Conservation (phyloP, 208 protist genomes). For the Leishmania braziliensis region DNA sequence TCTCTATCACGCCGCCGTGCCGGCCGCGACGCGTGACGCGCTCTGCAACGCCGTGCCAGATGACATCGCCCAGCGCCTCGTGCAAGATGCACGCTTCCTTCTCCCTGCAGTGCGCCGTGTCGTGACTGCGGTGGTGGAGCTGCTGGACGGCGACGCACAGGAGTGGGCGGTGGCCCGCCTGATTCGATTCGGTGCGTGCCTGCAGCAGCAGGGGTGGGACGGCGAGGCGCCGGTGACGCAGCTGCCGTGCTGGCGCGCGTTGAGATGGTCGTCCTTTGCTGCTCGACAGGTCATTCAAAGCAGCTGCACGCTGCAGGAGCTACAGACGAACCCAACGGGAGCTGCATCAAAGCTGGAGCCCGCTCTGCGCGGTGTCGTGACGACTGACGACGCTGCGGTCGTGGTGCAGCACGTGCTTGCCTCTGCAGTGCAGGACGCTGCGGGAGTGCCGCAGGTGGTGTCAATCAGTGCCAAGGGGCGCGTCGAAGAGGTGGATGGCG, state of each 20-base stretch:
- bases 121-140: slow-evolving; percentile 51
- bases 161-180: slow-evolving; percentile 43
- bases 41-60: slow-evolving; percentile 52
- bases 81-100: slow-evolving; percentile 42
- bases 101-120: slow-evolving; percentile 61
- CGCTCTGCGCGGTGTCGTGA: slow-evolving; percentile 7
- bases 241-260: slow-evolving; percentile 43
- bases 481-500: slow-evolving; percentile 39
- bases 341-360: slow-evolving; percentile 18
- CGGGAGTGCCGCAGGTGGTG: slow-evolving; percentile 35
- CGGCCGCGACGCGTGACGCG: slow-evolving; percentile 23
- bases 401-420: slow-evolving; percentile 10
- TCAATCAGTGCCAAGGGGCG: slow-evolving; percentile 41
- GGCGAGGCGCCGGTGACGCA: slow-evolving; percentile 48
- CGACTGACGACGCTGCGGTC: neutral
- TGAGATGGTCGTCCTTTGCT: neutral
- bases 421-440: slow-evolving; percentile 36
- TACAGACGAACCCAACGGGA: slow-evolving; percentile 15
- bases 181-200: slow-evolving; percentile 62
- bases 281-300: slow-evolving; percentile 9
- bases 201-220: slow-evolving; percentile 68
- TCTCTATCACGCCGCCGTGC: slow-evolving; percentile 32
- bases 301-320: slow-evolving; percentile 19
- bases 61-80: slow-evolving; percentile 46
- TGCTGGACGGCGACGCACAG: slow-evolving; percentile 51